A percentile compares a stretch with the other conserved stretches of the same genome.
Evolutionary conservation across 2,329 filamentous ascomycete genomes (phyloP).

Genomic region (Colletotrichum liriopes): DNA sequence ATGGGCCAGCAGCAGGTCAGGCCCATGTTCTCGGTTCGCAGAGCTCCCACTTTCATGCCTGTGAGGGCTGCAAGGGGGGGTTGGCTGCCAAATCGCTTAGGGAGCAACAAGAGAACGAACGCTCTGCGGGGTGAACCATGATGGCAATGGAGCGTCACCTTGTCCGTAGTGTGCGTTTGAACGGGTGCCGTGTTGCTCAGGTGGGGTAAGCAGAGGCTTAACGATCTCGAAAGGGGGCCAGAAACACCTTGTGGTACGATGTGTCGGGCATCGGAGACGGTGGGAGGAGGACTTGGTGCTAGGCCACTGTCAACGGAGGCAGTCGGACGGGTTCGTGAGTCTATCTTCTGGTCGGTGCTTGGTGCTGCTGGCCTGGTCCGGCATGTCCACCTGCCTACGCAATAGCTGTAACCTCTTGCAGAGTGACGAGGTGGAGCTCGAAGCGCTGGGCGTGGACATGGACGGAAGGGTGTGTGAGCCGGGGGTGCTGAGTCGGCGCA

Average conservation of each 20-base stretch:
- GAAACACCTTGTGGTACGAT: neutral
- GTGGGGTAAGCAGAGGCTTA: constrained; percentile 10
- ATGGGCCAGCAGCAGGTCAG: constrained; percentile 3
- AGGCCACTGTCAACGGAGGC: constrained; percentile 6
- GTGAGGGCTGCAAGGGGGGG: neutral
- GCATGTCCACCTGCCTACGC: too few relatives aligned
- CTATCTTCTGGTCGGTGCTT: constrained; percentile 7
- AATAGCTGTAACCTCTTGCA: neutral
- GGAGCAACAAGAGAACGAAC: neutral
- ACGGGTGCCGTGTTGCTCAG: neutral
- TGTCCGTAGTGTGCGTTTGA: constrained; percentile 13
- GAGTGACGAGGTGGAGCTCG: neutral
- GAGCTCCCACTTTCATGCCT: neutral
- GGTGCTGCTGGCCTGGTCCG: constrained; percentile 14
- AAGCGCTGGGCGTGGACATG: neutral
- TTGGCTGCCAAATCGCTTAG: constrained; percentile 1
- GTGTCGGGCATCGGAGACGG: neutral
- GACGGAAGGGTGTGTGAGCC: neutral
- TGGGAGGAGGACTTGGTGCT: neutral
- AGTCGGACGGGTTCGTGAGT: constrained; percentile 6
- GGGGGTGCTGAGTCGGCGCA: constrained; percentile 17
- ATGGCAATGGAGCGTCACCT: constrained; percentile 18
- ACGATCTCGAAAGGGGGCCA: neutral
- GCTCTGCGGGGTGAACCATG: constrained; percentile 18
- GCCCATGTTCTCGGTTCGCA: constrained; percentile 22